Evolutionary conservation across 371 early-diverging fungal genomes (phyloP).

Genomic region (Chytridium lagenaria): DNA sequence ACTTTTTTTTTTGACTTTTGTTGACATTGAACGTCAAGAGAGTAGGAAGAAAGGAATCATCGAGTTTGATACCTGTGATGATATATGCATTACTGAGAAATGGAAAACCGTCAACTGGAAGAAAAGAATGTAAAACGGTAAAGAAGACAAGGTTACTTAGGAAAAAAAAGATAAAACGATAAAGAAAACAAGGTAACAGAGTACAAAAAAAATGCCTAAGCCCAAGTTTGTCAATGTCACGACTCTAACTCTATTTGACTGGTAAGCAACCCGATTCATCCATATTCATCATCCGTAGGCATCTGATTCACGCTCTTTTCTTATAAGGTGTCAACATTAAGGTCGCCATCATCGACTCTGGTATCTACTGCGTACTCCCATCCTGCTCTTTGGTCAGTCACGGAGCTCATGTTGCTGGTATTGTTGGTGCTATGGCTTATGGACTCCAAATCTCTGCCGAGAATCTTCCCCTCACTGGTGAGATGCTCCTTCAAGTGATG

Average conservation of each 20-base stretch:
- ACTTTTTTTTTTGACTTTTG: neutral
- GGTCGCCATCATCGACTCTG: slow-evolving; percentile 60
- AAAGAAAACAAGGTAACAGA: too few species aligned
- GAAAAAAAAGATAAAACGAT: too few species aligned
- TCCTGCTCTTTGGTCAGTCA: slow-evolving; percentile 57
- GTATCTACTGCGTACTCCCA: slow-evolving; percentile 72
- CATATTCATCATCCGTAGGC: slow-evolving; percentile 15
- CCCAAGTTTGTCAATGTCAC: too few species aligned
- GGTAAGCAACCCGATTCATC: too few species aligned
- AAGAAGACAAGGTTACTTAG: too few species aligned
- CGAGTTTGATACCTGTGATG: neutral
- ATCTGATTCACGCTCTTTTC: slow-evolving; percentile 12
- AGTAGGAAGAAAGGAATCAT: neutral
- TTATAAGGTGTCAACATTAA: slow-evolving; percentile 41
- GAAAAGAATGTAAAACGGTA: too few species aligned
- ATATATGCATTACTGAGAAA: neutral
- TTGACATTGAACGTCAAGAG: neutral
- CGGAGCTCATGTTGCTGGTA: slow-evolving; percentile 67
- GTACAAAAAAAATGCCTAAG: too few species aligned
- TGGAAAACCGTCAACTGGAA: neutral
- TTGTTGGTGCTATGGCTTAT: slow-evolving; percentile 59
- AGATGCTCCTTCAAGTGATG: too few species aligned
- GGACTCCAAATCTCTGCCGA: too few species aligned
- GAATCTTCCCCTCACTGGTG: neutral
- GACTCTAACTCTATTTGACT: too few species aligned